These are phyloP conservation scores for Aspergillus jensenii DNA, from an alignment of 2,329 filamentous ascomycete genomes.

Conservation along the genomic window DNA sequence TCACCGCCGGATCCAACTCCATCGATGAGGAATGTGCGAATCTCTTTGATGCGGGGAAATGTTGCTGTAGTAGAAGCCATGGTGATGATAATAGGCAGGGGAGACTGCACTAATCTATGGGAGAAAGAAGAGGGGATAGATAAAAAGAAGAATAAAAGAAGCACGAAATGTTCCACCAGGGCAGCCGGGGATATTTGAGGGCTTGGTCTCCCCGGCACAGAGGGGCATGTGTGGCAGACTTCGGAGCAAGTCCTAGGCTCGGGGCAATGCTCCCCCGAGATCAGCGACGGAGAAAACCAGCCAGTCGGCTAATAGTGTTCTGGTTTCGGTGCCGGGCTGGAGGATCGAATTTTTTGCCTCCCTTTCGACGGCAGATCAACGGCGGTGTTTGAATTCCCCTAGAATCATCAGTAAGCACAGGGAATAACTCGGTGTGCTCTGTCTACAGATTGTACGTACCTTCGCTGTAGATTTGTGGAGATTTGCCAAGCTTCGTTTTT, in stretches of 20 bases:
- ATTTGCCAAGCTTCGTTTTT: slow-evolving; percentile 4
- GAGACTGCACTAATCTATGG: not conserved
- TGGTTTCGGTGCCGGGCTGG: not conserved
- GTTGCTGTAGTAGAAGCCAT: slow-evolving; percentile 30
- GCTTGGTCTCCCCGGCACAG: not conserved
- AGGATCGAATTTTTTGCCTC: not conserved
- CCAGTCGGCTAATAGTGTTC: slow-evolving; percentile 2
- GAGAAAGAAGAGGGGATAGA: not conserved
- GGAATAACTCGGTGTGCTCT: not conserved
- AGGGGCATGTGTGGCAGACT: slow-evolving; percentile 6
- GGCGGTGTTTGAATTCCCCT: not conserved
- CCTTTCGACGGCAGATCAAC: not conserved
- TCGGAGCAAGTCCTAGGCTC: slow-evolving; percentile 19
- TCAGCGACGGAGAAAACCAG: not conserved
- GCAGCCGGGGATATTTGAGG: slow-evolving; percentile 19
- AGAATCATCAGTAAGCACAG: not conserved
- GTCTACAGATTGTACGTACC: not conserved
- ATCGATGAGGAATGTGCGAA: slow-evolving; percentile 48
- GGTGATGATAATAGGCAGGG: slow-evolving; percentile 12
- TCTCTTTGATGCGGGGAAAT: slow-evolving; percentile 47
- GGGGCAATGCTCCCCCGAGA: slow-evolving; percentile 33
- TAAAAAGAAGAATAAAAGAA: slow-evolving; percentile 13
- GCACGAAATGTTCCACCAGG: slow-evolving; percentile 9
- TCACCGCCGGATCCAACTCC: slow-evolving; percentile 50
- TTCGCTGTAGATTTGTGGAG: not conserved